phyloP scores from a whole-genome alignment of 2,329 filamentous ascomycete genomes.

The Cladobotryum protrusum region DNA sequence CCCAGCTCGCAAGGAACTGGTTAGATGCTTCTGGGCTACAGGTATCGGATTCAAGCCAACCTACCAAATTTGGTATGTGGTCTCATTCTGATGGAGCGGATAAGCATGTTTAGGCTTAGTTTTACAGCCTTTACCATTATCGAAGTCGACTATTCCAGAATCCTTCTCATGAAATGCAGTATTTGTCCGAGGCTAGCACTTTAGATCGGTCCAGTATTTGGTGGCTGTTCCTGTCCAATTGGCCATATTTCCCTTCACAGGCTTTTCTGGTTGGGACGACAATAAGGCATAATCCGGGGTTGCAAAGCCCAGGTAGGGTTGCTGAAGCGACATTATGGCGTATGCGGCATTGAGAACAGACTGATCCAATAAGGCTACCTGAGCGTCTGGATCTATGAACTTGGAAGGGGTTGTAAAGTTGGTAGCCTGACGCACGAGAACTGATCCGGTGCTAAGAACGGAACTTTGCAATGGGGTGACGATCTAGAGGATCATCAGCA shows the following conservation, averaged over 20 bases:
- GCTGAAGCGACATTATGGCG: conserved; percentile 39
- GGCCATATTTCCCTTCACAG: not conserved
- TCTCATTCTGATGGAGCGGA: not conserved
- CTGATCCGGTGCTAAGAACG: conserved; percentile 38
- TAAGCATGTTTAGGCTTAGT: no score
- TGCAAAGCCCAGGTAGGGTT: conserved; percentile 39
- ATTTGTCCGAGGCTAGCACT: conserved; percentile 28
- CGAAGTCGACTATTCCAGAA: not conserved
- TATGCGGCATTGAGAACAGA: conserved; percentile 39
- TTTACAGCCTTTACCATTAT: not conserved
- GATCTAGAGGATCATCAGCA: conserved; percentile 48
- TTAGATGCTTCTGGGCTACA: not conserved
- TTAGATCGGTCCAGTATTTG: conserved; percentile 29
- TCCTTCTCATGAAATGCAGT: not conserved
- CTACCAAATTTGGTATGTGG: not conserved
- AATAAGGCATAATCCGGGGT: conserved; percentile 34
- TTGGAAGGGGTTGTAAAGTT: conserved; percentile 6
- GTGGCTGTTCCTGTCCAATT: conserved; percentile 25
- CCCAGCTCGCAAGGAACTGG: not conserved
- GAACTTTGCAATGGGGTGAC: conserved; percentile 50
- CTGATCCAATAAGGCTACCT: conserved; percentile 21
- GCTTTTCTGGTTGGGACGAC: conserved; percentile 31
- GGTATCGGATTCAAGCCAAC: not conserved
- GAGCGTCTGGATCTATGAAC: conserved; percentile 18
- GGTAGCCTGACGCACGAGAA: conserved; percentile 17